Conservation (phyloP, 1,284 basidiomycete species). For the Melampsora americana region DNA sequence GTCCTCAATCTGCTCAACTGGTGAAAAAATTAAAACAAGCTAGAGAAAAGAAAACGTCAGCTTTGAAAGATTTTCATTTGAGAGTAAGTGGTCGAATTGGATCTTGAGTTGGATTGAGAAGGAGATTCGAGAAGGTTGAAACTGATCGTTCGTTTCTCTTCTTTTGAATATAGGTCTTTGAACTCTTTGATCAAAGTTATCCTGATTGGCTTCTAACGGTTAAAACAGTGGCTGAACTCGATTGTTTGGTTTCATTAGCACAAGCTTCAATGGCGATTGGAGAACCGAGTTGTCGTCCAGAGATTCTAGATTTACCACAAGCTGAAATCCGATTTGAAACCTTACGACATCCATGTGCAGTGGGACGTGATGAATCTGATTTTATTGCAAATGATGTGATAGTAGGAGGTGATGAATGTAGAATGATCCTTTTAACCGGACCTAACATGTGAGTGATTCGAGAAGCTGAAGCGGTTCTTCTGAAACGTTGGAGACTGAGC, state of each 20-base stretch:
- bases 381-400: conserved; percentile 95
- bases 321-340: conserved; percentile 76
- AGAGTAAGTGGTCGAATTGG: conserved; percentile 57
- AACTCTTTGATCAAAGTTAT: conserved; percentile 51
- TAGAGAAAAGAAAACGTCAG: conserved; percentile 73
- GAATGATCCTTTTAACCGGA: conserved; percentile 86
- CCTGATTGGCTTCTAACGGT: conserved; percentile 51
- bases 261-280: conserved; percentile 84
- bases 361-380: conserved; percentile 54
- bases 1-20: conserved; percentile 67
- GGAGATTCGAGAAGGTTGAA: background rate
- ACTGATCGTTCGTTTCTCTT: background rate
- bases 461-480: background rate
- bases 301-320: conserved; percentile 73
- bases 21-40: conserved; percentile 85
- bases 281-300: conserved; percentile 85
- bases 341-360: conserved; percentile 71
- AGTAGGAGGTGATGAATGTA: conserved; percentile 72
- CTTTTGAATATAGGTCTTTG: conserved; percentile 47
- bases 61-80: conserved; percentile 75
- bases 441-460: conserved; percentile 68
- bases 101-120: conserved; percentile 12
- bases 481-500: background rate
- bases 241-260: conserved; percentile 88
- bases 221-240: conserved; percentile 74